Evolutionary conservation across 371 early-diverging fungal species (phyloP).

Genomic region (Chytridiales sp.): DNA sequence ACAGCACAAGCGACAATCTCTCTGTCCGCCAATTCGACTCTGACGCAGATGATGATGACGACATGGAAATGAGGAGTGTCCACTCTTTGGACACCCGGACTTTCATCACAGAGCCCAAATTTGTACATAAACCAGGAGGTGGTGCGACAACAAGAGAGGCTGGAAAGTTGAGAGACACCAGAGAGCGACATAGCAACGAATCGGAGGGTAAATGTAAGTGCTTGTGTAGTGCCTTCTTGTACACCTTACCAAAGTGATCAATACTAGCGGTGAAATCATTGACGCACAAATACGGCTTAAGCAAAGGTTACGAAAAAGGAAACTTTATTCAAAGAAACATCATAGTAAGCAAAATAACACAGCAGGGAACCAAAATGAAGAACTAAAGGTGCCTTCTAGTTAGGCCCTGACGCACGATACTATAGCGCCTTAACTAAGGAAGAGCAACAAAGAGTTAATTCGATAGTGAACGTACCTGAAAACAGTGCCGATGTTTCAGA

Average conservation of each 20-base stretch:
- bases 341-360: conserved; percentile 21
- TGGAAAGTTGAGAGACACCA: too few species aligned
- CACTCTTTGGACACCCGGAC: conserved; percentile 37
- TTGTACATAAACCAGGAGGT: conserved; percentile 14
- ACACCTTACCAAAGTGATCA: conserved; percentile 4
- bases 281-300: conserved; percentile 3
- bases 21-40: neutral
- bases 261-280: neutral
- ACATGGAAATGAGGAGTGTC: conserved; percentile 41
- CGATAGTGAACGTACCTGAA: conserved; percentile 20
- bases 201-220: too few species aligned
- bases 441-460: conserved; percentile 44
- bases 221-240: conserved; percentile 1
- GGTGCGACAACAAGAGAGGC: conserved; percentile 1
- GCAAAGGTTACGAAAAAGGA: conserved; percentile 40
- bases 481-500: neutral
- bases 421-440: conserved; percentile 50
- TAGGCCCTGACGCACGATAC: conserved; percentile 51
- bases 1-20: conserved; percentile 5
- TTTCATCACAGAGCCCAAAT: conserved; percentile 48
- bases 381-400: conserved; percentile 21
- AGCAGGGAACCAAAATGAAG: too few species aligned
- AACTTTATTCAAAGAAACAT: conserved; percentile 52
- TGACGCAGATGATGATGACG: conserved; percentile 18
- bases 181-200: too few species aligned